Conservation (phyloP, 352 stramenopile species). For the Globisporangium recalcitrans region DNA sequence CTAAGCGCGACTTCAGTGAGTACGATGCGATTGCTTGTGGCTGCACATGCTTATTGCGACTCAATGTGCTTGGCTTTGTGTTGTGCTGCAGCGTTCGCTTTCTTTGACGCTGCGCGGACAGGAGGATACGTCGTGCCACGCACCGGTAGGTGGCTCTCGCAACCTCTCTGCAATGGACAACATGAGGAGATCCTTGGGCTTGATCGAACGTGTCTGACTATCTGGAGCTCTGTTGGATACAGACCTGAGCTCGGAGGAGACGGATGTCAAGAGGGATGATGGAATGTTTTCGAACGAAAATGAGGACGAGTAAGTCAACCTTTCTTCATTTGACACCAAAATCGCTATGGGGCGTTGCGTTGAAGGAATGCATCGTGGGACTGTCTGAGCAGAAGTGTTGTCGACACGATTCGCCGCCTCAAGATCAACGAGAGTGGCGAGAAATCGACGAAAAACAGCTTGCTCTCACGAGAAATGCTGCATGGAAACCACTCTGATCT, state of each 20-base stretch:
- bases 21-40: not conserved
- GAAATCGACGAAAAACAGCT: not conserved
- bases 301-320: constrained; percentile 24
- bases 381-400: constrained; percentile 1
- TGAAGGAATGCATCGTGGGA: too few relatives aligned
- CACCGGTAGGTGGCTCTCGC: not conserved
- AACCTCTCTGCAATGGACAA: not conserved
- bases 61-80: not conserved
- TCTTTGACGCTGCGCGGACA: constrained; percentile 34
- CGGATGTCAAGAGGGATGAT: not conserved
- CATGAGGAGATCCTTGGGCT: not conserved
- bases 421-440: not conserved
- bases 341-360: not conserved
- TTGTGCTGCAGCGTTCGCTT: constrained; percentile 25
- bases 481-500: not conserved
- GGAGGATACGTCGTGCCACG: constrained; percentile 21
- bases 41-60: not conserved
- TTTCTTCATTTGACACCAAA: not conserved
- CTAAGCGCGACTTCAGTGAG: constrained; percentile 13
- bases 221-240: not conserved
- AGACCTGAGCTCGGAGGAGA: not conserved
- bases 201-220: not conserved
- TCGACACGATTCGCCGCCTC: constrained; percentile 5
- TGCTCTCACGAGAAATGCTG: not conserved
- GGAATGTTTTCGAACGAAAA: constrained; percentile 28